Evolutionary conservation across 2,329 filamentous ascomycete species (phyloP), one percentile per base, ranked within the genome.

Genomic region (Verticillium longisporum): DNA sequence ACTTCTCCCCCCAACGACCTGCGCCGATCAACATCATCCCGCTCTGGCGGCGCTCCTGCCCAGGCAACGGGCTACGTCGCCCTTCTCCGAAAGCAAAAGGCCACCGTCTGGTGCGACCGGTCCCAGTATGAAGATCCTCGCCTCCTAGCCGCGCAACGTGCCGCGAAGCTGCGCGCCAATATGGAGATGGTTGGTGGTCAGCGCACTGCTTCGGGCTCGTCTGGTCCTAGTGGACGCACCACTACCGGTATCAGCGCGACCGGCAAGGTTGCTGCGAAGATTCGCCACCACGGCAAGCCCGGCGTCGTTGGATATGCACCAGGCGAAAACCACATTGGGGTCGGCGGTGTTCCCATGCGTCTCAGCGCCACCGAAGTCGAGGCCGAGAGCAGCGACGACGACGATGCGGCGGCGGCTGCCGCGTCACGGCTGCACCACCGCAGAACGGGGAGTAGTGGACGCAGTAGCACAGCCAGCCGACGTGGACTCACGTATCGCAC

Each of bases 41-140:
- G 91, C 68, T 96, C 91, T 26, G 84, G 83, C 64, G 79, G 78
- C 56, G 71, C 74, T 31, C 68, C 66, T 21, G 66, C 69, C 4
- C 83, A 84, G 64, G 77, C 89, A 1, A 83, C 83, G n/a, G 88
- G 92, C 66, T 99, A 99, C 75, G 95, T 99, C 58, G 93, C 95
- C 38, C 83, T 97, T n/a, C 88, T 99, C 77, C 87, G 95, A 64
- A 94, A 93, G 73, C 95, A 99, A 76, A 98, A 98, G 74, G 95
- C 92, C 36, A 99, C 95, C 0, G 95, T 99, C 4, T 99, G 95
- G 95, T 97, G 93, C 78, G 95, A 98, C 72, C 89, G 93, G 60
- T 85, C 94, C 10, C 95, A 99, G 73, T 88, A 91, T 64, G 92
- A 98, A 75, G 95, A 99, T 72, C 91, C 94, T 0, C 85, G 92